Conservation (phyloP, 441 rosid species). For the Cnidoscolus chayamansa region DNA sequence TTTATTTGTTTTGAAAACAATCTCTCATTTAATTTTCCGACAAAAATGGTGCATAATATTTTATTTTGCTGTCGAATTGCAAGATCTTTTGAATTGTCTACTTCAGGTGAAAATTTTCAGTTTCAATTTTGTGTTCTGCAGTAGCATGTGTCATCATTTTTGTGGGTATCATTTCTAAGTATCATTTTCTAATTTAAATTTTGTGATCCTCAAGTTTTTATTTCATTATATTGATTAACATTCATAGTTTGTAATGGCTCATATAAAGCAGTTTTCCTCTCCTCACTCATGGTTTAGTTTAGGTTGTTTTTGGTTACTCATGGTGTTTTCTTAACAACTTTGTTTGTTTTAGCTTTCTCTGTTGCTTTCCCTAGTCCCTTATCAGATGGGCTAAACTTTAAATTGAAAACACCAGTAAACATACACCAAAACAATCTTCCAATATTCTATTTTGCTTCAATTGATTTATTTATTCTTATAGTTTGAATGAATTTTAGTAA, state of each 20-base stretch:
- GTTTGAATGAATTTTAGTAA: conserved; percentile 6
- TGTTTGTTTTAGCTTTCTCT: background rate
- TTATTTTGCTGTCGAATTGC: background rate
- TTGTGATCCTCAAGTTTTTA: background rate
- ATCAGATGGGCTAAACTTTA: background rate
- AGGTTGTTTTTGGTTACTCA: background rate
- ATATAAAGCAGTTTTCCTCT: background rate
- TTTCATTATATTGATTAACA: background rate
- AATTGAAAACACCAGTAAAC: background rate
- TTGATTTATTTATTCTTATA: background rate
- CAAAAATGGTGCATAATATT: background rate
- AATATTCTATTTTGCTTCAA: background rate
- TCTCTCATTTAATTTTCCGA: background rate
- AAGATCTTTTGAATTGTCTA: background rate
- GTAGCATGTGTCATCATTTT: background rate
- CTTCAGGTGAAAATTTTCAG: background rate
- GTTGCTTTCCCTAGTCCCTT: background rate
- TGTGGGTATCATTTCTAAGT: background rate
- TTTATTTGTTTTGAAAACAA: background rate
- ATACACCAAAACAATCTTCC: background rate
- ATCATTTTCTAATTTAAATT: background rate
- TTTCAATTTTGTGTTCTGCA: background rate
- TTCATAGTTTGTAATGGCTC: background rate
- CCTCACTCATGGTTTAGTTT: background rate
- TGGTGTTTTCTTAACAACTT: background rate